Evolutionary conservation across 208 protist genomes (phyloP).

Genomic region (Leishmania turanica): DNA sequence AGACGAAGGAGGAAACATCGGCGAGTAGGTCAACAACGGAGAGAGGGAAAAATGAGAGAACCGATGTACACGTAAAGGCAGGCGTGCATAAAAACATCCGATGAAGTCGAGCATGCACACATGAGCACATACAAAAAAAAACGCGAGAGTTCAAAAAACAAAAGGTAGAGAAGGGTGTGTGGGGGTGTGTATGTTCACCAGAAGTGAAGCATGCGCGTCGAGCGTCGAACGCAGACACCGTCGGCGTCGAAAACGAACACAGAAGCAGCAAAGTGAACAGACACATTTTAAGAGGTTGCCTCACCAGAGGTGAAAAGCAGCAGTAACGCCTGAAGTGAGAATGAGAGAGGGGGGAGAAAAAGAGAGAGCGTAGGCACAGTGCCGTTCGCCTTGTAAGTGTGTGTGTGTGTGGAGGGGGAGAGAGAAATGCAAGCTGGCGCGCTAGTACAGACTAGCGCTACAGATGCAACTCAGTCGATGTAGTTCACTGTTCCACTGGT

Average conservation of each 20-base stretch:
- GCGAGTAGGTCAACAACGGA: not conserved
- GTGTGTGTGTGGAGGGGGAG: too few relatives aligned
- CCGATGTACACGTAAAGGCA: not conserved
- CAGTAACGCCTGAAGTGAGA: not conserved
- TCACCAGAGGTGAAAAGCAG: constrained; percentile 7
- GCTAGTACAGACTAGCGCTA: not conserved
- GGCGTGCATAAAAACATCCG: not conserved
- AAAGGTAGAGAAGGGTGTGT: not conserved
- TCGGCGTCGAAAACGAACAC: not conserved
- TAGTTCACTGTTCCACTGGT: not conserved
- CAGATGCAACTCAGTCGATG: not conserved
- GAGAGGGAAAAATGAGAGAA: not conserved
- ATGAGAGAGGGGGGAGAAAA: not conserved
- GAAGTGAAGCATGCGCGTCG: not conserved
- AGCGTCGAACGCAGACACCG: not conserved
- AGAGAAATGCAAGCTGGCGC: not conserved
- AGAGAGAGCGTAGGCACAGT: not conserved
- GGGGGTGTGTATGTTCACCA: not conserved
- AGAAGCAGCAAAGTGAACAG: not conserved
- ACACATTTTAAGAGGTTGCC: not conserved
- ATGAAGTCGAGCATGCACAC: not conserved
- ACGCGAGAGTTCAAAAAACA: not conserved
- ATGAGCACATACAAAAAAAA: not conserved
- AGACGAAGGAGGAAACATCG: not conserved
- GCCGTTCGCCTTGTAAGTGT: not conserved